A percentile compares a stretch with the other conserved stretches of the same genome.
Evolutionary conservation across 148 eudicot genomes (phyloP).

Genomic region (Amaranthus palmeri): DNA sequence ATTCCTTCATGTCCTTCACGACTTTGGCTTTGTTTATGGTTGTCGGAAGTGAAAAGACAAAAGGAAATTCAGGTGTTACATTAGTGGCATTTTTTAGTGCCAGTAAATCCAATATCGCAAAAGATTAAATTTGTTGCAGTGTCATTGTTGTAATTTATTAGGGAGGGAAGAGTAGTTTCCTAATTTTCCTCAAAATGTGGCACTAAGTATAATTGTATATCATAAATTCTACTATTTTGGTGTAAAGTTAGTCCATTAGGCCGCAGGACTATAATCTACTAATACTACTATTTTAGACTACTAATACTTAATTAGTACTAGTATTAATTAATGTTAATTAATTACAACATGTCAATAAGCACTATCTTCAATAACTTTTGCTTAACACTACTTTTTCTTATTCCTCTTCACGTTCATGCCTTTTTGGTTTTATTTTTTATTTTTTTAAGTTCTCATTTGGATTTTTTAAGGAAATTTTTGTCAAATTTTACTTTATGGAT

Average conservation of each 20-base stretch:
- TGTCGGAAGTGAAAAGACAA: no score
- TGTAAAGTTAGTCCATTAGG: constrained; percentile 8
- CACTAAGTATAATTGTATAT: constrained; percentile 18
- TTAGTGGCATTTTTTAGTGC: no score
- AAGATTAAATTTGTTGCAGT: no score
- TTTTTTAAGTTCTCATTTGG: not conserved
- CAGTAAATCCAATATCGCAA: no score
- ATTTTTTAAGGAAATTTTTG: not conserved
- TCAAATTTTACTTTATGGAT: not conserved
- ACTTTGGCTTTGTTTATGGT: no score
- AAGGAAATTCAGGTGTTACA: no score
- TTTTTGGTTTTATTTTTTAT: not conserved
- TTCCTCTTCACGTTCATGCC: constrained; percentile 31
- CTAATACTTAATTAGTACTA: no score
- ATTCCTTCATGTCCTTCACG: no score
- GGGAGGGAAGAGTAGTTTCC: not conserved
- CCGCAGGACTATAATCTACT: constrained; percentile 3
- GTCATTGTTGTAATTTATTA: no score
- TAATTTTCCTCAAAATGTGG: constrained; percentile 22
- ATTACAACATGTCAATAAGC: constrained; percentile 4
- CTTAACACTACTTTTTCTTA: constrained; percentile 22
- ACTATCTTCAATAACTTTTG: not conserved
- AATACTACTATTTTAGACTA: not conserved
- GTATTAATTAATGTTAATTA: no score
- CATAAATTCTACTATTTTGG: constrained; percentile 1